Evolutionary conservation across 2,329 filamentous ascomycete genomes (phyloP).

Genomic region (Anthostomella pinea): DNA sequence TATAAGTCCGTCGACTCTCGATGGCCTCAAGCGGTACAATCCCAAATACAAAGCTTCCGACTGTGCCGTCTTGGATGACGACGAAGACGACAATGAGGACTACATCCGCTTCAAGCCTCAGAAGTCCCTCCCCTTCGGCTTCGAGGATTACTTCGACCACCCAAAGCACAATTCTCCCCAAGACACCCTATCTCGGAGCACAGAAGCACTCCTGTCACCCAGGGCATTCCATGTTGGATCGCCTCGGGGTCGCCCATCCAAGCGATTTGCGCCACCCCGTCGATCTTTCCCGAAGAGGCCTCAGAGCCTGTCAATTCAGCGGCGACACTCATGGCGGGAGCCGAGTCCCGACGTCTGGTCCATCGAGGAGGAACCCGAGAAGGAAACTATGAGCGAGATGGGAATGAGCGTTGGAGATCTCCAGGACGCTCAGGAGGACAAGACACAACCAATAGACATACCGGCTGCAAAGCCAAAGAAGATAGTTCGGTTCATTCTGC

Average conservation of each 20-base stretch:
- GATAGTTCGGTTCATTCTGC: slow-evolving; percentile 55
- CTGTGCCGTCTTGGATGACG: slow-evolving; percentile 39
- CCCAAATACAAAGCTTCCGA: slow-evolving; percentile 39
- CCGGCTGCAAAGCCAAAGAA: slow-evolving; percentile 51
- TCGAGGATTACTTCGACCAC: slow-evolving; percentile 42
- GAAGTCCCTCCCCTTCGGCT: slow-evolving; percentile 39
- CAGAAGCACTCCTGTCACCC: slow-evolving; percentile 33
- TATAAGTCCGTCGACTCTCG: slow-evolving; percentile 55
- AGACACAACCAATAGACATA: slow-evolving; percentile 37
- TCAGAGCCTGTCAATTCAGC: slow-evolving; percentile 35
- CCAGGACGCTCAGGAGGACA: slow-evolving; percentile 21
- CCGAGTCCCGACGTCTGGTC: slow-evolving; percentile 60
- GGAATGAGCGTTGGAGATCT: slow-evolving; percentile 34
- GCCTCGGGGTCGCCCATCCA: slow-evolving; percentile 25
- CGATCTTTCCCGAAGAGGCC: slow-evolving; percentile 33
- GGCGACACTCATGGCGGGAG: slow-evolving; percentile 52
- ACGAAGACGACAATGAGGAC: slow-evolving; percentile 48
- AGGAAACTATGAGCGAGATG: slow-evolving; percentile 47
- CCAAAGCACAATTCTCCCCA: slow-evolving; percentile 31
- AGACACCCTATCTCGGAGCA: slow-evolving; percentile 25
- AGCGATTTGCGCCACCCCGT: slow-evolving; percentile 31
- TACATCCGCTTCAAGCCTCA: slow-evolving; percentile 48
- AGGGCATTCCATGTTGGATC: slow-evolving; percentile 32
- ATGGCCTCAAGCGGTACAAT: slow-evolving; percentile 46
- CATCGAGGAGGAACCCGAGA: slow-evolving; percentile 58